Conservation (phyloP, 257 asterid species). For the Solanum chaucha region DNA sequence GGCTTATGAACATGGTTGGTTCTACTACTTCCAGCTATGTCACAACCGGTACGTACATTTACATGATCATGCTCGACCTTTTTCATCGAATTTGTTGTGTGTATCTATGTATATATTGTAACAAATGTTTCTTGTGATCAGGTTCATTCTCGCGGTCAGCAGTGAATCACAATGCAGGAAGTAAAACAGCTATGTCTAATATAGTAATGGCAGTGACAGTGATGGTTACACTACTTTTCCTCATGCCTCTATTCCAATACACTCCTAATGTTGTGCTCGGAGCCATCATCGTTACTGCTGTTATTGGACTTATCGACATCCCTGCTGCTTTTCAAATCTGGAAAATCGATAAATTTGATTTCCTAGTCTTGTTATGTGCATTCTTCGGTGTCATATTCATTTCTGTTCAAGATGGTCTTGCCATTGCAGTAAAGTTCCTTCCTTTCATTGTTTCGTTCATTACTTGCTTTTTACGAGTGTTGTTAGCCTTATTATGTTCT, state of each 20-base stretch:
- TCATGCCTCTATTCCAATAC: slow-evolving; percentile 86
- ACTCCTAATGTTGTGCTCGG: slow-evolving; percentile 82
- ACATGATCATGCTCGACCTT: not conserved
- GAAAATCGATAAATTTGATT: slow-evolving; percentile 77
- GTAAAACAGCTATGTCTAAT: slow-evolving; percentile 77
- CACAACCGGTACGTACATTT: slow-evolving; percentile 44
- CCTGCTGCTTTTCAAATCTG: slow-evolving; percentile 81
- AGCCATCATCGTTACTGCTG: slow-evolving; percentile 80
- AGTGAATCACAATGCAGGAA: slow-evolving; percentile 89
- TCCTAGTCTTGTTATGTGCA: slow-evolving; percentile 55
- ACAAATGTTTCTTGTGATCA: slow-evolving; percentile 7
- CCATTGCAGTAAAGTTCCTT: slow-evolving; percentile 50
- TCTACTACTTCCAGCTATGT: slow-evolving; percentile 84
- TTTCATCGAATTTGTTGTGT: not conserved
- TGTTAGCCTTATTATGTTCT: not conserved
- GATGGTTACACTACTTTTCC: slow-evolving; percentile 79
- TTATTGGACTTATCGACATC: slow-evolving; percentile 64
- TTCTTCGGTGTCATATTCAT: slow-evolving; percentile 72
- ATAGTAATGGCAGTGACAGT: slow-evolving; percentile 74
- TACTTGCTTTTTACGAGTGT: not conserved
- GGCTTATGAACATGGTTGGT: slow-evolving; percentile 77
- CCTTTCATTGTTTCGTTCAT: not conserved
- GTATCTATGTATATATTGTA: not conserved
- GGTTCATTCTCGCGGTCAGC: slow-evolving; percentile 92
- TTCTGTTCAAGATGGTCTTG: slow-evolving; percentile 77